Percentiles rank a stretch among this genome's conserved stretches.
These are phyloP conservation scores for Debaryomyces prosopidis DNA, from an alignment of 805 yeast species.

Conservation along the genomic window DNA sequence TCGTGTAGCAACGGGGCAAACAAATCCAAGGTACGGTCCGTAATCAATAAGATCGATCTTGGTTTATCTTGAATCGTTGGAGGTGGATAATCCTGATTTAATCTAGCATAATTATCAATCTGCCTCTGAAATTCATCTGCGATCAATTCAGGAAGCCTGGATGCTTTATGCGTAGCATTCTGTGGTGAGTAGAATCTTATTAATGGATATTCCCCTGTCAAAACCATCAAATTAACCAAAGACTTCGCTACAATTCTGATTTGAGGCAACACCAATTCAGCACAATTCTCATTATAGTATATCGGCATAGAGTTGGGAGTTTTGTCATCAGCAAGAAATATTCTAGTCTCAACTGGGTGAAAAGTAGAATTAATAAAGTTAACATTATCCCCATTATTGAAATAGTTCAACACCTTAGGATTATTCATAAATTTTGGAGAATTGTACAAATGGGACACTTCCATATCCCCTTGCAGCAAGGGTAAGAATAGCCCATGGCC, in stretches of 20 bases:
- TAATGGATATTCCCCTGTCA: constrained; percentile 87
- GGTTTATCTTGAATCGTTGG: constrained; percentile 54
- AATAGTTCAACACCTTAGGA: constrained; percentile 30
- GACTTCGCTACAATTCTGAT: constrained; percentile 60
- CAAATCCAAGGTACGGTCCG: constrained; percentile 83
- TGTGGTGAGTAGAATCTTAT: constrained; percentile 68
- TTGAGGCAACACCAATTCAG: constrained; percentile 59
- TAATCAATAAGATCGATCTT: constrained; percentile 69
- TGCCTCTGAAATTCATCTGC: constrained; percentile 71
- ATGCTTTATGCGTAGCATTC: constrained; percentile 51
- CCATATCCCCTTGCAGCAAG: constrained; percentile 26
- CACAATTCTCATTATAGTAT: constrained; percentile 67
- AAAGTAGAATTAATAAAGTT: constrained; percentile 36
- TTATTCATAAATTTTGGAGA: constrained; percentile 26
- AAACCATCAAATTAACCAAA: constrained; percentile 68
- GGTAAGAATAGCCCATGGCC: constrained; percentile 78
- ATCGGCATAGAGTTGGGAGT: constrained; percentile 63
- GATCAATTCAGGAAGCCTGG: constrained; percentile 63
- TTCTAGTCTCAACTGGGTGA: constrained; percentile 67
- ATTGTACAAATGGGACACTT: constrained; percentile 18
- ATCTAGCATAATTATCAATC: constrained; percentile 74
- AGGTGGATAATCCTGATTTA: constrained; percentile 63
- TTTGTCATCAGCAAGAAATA: constrained; percentile 63
- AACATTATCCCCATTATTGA: constrained; percentile 30
- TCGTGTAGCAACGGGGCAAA: constrained; percentile 86